A percentile compares a stretch with the other conserved stretches of the same genome.
phyloP scores from a whole-genome alignment of 2,329 filamentous ascomycete genomes.

The Beauveria pseudobassiana region DNA sequence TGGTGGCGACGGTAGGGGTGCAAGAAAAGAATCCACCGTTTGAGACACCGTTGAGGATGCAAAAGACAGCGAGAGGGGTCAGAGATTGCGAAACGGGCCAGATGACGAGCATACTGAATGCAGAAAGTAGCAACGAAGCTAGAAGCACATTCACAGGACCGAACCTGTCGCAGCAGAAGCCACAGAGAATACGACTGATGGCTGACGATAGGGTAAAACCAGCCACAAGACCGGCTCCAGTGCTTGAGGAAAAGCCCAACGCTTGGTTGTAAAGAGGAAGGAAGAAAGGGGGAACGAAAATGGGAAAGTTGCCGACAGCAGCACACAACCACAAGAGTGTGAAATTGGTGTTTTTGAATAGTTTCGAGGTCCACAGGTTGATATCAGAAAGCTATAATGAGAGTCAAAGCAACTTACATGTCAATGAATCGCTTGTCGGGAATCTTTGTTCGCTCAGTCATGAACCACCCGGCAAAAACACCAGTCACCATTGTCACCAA shows the following conservation, averaged over 20 bases:
- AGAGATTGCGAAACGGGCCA: slow-evolving; percentile 53
- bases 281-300: slow-evolving; percentile 56
- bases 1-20: slow-evolving; percentile 55
- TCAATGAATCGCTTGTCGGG: slow-evolving; percentile 38
- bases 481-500: slow-evolving; percentile 40
- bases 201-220: slow-evolving; percentile 56
- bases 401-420: slow-evolving; percentile 28
- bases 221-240: slow-evolving; percentile 50
- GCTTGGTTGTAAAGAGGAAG: slow-evolving; percentile 48
- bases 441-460: slow-evolving; percentile 35
- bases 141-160: slow-evolving; percentile 51
- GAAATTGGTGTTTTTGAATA: slow-evolving; percentile 47
- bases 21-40: slow-evolving; percentile 58
- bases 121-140: slow-evolving; percentile 41
- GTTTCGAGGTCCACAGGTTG: slow-evolving; percentile 19
- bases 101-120: slow-evolving; percentile 50
- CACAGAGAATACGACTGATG: slow-evolving; percentile 46
- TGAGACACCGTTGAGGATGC: slow-evolving; percentile 50
- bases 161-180: slow-evolving; percentile 44
- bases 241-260: slow-evolving; percentile 42
- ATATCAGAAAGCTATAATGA: too few species aligned
- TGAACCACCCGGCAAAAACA: slow-evolving; percentile 45
- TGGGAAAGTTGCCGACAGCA: slow-evolving; percentile 49
- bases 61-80: slow-evolving; percentile 48
- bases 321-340: slow-evolving; percentile 44